phyloP scores from a whole-genome alignment of 176 grass and related monocot genomes.

The Avena insularis region DNA sequence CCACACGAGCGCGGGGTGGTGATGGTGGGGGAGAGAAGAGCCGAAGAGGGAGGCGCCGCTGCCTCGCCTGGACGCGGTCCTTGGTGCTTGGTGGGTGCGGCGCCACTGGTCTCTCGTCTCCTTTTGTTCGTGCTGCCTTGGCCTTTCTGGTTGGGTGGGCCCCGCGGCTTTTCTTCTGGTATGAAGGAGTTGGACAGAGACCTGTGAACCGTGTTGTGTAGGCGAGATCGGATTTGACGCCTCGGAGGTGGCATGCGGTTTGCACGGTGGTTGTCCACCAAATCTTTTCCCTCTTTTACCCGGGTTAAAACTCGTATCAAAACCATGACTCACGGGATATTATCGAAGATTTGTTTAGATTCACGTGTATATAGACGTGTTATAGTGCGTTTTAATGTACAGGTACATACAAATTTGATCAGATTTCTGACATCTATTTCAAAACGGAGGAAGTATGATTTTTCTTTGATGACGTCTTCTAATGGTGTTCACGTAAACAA shows the following conservation, averaged over 20 bases:
- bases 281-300: too few relatives aligned
- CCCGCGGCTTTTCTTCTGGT: constrained; percentile 25
- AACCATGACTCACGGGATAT: too few relatives aligned
- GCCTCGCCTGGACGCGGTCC: constrained; percentile 39
- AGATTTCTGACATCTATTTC: too few relatives aligned
- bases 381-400: too few relatives aligned
- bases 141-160: constrained; percentile 26
- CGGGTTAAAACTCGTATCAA: too few relatives aligned
- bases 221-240: constrained; percentile 1
- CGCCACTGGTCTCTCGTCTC: not conserved
- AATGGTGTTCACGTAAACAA: too few relatives aligned
- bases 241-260: not conserved
- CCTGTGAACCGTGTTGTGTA: constrained; percentile 23
- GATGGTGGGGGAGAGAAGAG: not conserved
- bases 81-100: constrained; percentile 8
- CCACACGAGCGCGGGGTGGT: constrained; percentile 39
- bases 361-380: too few relatives aligned
- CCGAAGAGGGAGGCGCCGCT: not conserved
- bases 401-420: too few relatives aligned
- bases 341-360: too few relatives aligned
- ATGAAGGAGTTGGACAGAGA: not conserved
- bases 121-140: not conserved
- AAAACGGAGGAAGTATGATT: too few relatives aligned
- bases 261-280: too few relatives aligned
- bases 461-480: too few relatives aligned